Base-by-base conservation (phyloP, 306 rosid species). In the Cicer arietinum region DNA sequence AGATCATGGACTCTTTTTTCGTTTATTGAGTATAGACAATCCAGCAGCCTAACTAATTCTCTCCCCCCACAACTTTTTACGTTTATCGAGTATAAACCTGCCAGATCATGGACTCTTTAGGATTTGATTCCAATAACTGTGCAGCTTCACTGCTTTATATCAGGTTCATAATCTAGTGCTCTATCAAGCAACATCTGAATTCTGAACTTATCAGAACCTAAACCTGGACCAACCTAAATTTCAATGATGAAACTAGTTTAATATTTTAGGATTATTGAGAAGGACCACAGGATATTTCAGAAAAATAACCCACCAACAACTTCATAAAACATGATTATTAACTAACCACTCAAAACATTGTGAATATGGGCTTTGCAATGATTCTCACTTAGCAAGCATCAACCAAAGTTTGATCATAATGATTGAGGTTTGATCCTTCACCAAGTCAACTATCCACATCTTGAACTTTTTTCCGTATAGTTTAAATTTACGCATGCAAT, bases 191-290 rank as follows among this genome's bases (percentile, higher is more conserved):
- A 58, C 25, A 60, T 51, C 10, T 51, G 56, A 30, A 30, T 30
- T 53, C 41, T 20, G 14, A 22, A 22, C 41, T 45, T 45, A 6
- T 10, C 17, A 1, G 41, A 18, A 48, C 73, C 30, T 48, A 48
- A 7, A 11, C 37, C 44, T 20, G 58, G 73, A 61, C 69, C 50
- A 22, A 63, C 69, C 69, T 16, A n/a, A 41, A 63, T 63, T 63
- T 63, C 48, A 63, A 63, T 9, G 3, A 63, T 9, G 3, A 13
- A 41, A 16, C 50, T 63, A 22, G 30, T 41, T 63, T 63, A 8
- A 40, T 40, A 16, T 63, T 30, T 63, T n/a, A 63, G 50, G 69
- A 40, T 41, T 1, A 63, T 61, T 61, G 20, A 37, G 46, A 61
- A 61, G 67, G 46, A 13, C 20, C 9, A 7, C 5, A 10, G 44